Percentiles rank a stretch among this genome's conserved stretches.
Conservation (phyloP, 1,284 basidiomycete species). For the Apiotrichum domesticum region DNA sequence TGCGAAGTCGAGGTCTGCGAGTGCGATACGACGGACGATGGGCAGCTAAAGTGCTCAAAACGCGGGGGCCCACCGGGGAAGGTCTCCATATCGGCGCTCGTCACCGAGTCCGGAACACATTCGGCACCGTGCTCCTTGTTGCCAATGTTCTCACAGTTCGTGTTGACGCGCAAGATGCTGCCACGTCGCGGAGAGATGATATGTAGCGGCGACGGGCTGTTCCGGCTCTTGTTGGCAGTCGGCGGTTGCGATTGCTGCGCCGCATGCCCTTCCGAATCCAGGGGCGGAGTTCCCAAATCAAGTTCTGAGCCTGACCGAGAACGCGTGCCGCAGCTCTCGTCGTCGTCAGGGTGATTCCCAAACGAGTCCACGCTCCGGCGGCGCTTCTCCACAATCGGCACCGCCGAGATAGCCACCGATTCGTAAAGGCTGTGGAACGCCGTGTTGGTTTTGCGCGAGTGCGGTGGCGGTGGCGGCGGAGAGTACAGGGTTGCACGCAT, state of each 20-base stretch:
- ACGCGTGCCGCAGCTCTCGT: background rate
- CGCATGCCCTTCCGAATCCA: background rate
- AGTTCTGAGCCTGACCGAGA: slow-evolving; percentile 12
- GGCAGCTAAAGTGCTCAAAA: slow-evolving; percentile 3
- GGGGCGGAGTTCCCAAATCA: slow-evolving; percentile 11
- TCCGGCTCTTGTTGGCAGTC: too few relatives aligned
- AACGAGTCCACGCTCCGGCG: slow-evolving; percentile 11
- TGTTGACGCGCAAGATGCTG: too few relatives aligned
- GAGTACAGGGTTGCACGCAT: slow-evolving; percentile 9
- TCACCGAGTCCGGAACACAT: background rate
- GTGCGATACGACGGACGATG: slow-evolving; percentile 3
- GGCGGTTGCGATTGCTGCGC: too few relatives aligned
- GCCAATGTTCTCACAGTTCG: too few relatives aligned
- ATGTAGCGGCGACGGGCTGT: too few relatives aligned
- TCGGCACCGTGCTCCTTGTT: too few relatives aligned
- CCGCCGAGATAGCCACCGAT: background rate
- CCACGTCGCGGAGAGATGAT: too few relatives aligned
- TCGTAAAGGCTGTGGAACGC: background rate
- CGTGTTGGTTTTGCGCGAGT: background rate
- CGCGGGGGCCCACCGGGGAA: background rate
- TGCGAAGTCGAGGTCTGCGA: slow-evolving; percentile 2
- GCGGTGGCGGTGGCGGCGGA: slow-evolving; percentile 11
- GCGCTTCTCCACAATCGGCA: slow-evolving; percentile 1
- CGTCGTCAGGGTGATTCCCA: slow-evolving; percentile 2
- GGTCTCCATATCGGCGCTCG: background rate